A percentile compares a stretch with the other conserved stretches of the same genome.
These are phyloP conservation scores for Rhodomyrtus psidioides DNA, from an alignment of 441 rosid genomes.

Conservation along the genomic window DNA sequence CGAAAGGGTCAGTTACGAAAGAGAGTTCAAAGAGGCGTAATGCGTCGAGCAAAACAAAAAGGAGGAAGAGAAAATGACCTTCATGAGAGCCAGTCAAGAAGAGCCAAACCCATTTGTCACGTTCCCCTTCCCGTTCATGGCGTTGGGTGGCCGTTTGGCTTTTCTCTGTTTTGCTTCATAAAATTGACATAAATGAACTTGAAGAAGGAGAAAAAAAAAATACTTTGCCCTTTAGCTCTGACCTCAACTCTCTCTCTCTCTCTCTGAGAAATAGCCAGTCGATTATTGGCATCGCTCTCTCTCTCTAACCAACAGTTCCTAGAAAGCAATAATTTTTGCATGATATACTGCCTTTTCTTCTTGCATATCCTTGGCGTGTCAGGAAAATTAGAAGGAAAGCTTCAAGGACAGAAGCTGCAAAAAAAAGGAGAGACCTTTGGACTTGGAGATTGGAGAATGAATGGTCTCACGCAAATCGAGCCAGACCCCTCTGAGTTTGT, in stretches of 20 bases:
- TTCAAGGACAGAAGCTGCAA: not conserved
- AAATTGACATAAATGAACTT: not conserved
- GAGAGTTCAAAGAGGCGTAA: not conserved
- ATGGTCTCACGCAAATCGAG: slow-evolving; percentile 31
- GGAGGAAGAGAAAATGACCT: not conserved
- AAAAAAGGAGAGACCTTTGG: not conserved
- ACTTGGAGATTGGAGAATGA: slow-evolving; percentile 30
- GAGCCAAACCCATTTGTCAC: not conserved
- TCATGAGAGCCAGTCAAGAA: not conserved
- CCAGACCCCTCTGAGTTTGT: slow-evolving; percentile 64
- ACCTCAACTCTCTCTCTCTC: not conserved
- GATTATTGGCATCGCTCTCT: not conserved
- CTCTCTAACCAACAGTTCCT: not conserved
- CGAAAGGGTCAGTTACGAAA: not conserved
- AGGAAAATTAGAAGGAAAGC: not conserved
- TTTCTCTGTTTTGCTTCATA: not conserved
- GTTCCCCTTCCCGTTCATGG: not conserved
- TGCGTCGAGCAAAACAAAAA: not conserved
- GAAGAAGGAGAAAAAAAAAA: not conserved
- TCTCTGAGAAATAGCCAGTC: not conserved
- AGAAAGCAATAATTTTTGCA: not conserved
- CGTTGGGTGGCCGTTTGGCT: not conserved
- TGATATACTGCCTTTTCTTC: not conserved
- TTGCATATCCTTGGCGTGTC: slow-evolving; percentile 7
- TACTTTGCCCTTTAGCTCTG: not conserved